A percentile compares a stretch with the other conserved stretches of the same genome.
Evolutionary conservation across 106 monocot species (phyloP).

Genomic region (Dendrobium nobile): DNA sequence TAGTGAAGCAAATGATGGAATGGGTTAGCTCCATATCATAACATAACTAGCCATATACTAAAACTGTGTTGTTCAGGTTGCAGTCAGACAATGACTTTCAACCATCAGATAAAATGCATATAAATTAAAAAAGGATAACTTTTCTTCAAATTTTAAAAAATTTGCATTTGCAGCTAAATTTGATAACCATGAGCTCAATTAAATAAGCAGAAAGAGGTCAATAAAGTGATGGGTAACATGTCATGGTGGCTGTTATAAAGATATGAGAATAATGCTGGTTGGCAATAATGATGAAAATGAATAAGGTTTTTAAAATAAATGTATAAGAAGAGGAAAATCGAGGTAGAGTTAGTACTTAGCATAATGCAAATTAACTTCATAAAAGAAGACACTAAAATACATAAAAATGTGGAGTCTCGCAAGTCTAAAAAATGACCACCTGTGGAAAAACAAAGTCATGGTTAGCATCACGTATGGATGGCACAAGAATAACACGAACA

Average conservation of each 20-base stretch:
- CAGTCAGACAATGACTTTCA: neutral
- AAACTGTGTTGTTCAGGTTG: neutral
- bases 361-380: neutral
- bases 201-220: neutral
- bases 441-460: slow-evolving; percentile 94
- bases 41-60: neutral
- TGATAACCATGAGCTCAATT: neutral
- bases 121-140: neutral
- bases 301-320: neutral
- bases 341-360: neutral
- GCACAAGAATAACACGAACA: slow-evolving; percentile 67
- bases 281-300: neutral
- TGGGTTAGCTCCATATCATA: neutral
- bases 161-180: neutral
- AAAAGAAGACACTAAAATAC: neutral
- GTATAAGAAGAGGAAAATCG: neutral
- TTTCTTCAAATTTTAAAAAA: neutral
- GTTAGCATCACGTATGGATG: slow-evolving; percentile 92
- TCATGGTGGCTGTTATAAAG: neutral
- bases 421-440: slow-evolving; percentile 30
- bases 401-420: neutral
- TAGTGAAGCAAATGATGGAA: neutral
- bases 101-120: neutral
- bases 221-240: neutral
- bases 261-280: neutral